Base-by-base conservation (phyloP, 176 grass and related monocot genomes). In the Chrysopogon serrulatus region DNA sequence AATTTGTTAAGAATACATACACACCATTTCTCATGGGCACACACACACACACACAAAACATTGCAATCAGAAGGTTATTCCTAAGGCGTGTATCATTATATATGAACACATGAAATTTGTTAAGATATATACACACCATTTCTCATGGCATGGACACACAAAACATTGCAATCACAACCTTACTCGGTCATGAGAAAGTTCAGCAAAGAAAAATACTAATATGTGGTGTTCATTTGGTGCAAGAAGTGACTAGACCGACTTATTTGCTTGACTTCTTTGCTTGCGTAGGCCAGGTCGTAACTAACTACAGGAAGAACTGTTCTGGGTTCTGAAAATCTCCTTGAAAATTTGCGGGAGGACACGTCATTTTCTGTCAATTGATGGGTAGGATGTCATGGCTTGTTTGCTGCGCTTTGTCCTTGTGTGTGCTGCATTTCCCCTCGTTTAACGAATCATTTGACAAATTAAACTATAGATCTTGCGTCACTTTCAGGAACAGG, bases 281-380 rank as follows among this genome's bases (percentile, higher is more conserved):
- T 67, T 15, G 8, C n/a, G 14, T 68, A 14, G 17, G 19, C 67
- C 16, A 67, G 45, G 59, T 74, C 68, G 12, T 64, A 14, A 17
- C 39, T 4, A 40, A 40, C 34, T 19, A 19, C 13, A 26, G 43
- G 33, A 86, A 86, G 68, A 73, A 65, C 57, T 41, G 2, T 43
- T 74, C 77, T 21, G 13, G n/a, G 34, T 74, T 66, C 44, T 72
- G 6, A 65, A 35, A 66, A 8, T 26, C 53, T 66, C 59, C 5
- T 71, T 57, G 69, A 86, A 67, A 53, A 8, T 32, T 42, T 26
- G 12, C 18, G 42, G 8, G 2, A 13, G 11, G 3, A 30, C 10
- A 26, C 34, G 10, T 74, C 69, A 21, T 81, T 81, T 65, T 86
- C 77, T 66, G 18, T 86, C 17, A 42, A 33, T 63, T 81, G 64